Evolutionary conservation across 495 filamentous ascomycete genomes (phyloP), one percentile per base, ranked within the genome.

Genomic region (Penicillium manginii): DNA sequence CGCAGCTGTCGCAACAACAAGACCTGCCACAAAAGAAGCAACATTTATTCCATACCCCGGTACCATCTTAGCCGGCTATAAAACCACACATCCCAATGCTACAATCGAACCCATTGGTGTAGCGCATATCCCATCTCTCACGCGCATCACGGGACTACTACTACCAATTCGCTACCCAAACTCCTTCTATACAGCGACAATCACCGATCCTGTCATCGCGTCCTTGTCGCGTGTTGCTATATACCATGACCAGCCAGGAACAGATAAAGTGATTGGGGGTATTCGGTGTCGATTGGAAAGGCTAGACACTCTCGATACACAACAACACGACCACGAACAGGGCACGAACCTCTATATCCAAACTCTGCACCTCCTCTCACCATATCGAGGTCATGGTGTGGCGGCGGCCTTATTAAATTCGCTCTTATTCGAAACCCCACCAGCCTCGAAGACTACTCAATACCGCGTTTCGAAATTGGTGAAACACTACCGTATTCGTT

Each of bases 151-250:
- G 64, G 75, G 86, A 39, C 80, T 96, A 18, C 83, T 96, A 12
- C 85, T 98, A 5, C 93, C 93, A 19, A 89, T 97, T 62, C 83
- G 84, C 71, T 98, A 98, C 68, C 88, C 91, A 0, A 86, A 89
- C 66, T 83, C 81, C 33, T 98, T 98, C 84, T 98, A 96, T 80
- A 79, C 81, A 50, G 86, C 87, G 35, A 88, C 84, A 52, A 80
- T 92, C 61, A 78, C 86, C 6, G 88, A 93, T 26, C 76, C 85
- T 6, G 74, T 84, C 19, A 81, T 85, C 15, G 82, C 84, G 33
- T 85, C 85, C 37, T 78, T 97, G 68, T 92, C 93, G 31, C 88
- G 91, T 54, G 83, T 93, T 50, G 90, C 92, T 22, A 73, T 90
- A 52, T 91, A 88, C 79, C 79, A 83, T 66, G 82, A 84, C 55